Conservation (phyloP, 495 filamentous ascomycete genomes). For the Penicillium roqueforti region DNA sequence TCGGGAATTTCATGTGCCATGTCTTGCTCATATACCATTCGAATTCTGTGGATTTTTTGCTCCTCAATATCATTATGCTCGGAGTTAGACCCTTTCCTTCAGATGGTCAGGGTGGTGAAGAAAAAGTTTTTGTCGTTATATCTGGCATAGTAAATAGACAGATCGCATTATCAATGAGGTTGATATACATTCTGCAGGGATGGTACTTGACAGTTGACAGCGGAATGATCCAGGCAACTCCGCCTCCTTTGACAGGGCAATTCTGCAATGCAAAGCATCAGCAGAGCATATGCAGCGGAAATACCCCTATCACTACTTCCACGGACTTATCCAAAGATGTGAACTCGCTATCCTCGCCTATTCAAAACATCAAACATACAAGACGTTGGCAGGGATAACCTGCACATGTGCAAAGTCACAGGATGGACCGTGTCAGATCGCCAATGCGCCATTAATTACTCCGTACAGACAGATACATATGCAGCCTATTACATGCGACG, state of each 20-base stretch:
- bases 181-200: no score
- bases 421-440: constrained; percentile 15
- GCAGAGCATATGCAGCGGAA: not conserved
- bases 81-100: constrained; percentile 5
- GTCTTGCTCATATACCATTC: constrained; percentile 33
- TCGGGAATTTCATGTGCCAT: constrained; percentile 30
- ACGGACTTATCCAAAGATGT: not conserved
- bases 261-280: constrained; percentile 26
- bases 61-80: constrained; percentile 16
- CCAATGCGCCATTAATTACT: constrained; percentile 17
- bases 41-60: constrained; percentile 20
- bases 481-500: not conserved
- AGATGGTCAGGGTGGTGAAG: constrained; percentile 8
- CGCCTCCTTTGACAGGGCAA: constrained; percentile 13
- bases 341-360: not conserved
- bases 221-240: constrained; percentile 15
- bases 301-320: constrained; percentile 1
- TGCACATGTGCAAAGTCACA: constrained; percentile 2
- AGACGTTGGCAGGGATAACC: not conserved
- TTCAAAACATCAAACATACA: not conserved
- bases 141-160: constrained; percentile 10
- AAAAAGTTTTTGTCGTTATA: constrained; percentile 7
- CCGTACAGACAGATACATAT: not conserved
- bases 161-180: no score
- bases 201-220: not conserved